Percentiles rank a stretch among this genome's conserved stretches.
These are phyloP conservation scores for Ascochyta fabae DNA, from an alignment of 2,329 filamentous ascomycete species.

Conservation along the genomic window DNA sequence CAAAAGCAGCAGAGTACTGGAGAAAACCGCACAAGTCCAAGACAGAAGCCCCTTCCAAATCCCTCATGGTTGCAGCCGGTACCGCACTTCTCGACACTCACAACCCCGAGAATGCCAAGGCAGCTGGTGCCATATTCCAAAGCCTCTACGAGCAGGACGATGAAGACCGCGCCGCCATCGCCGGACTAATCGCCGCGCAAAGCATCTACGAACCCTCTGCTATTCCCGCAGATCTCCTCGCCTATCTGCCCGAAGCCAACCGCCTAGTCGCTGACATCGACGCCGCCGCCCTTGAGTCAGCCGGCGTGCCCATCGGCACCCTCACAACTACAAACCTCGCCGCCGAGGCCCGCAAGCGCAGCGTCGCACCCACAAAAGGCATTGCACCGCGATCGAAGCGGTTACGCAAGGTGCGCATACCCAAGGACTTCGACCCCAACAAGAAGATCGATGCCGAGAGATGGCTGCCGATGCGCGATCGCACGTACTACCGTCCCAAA, in stretches of 20 bases:
- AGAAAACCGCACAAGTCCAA: slow-evolving; percentile 62
- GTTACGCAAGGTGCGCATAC: slow-evolving; percentile 66
- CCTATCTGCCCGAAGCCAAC: slow-evolving; percentile 66
- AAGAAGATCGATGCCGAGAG: slow-evolving; percentile 88
- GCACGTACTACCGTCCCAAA: slow-evolving; percentile 87
- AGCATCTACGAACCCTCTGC: slow-evolving; percentile 66
- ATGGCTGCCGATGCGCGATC: slow-evolving; percentile 89
- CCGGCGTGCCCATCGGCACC: slow-evolving; percentile 64
- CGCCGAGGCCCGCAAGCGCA: slow-evolving; percentile 47
- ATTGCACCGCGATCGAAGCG: slow-evolving; percentile 63
- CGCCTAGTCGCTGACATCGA: slow-evolving; percentile 68
- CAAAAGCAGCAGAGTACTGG: slow-evolving; percentile 84
- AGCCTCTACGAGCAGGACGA: slow-evolving; percentile 70
- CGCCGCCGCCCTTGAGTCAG: slow-evolving; percentile 66
- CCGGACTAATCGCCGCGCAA: slow-evolving; percentile 85
- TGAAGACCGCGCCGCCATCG: slow-evolving; percentile 73
- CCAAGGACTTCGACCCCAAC: slow-evolving; percentile 75
- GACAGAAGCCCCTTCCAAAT: slow-evolving; percentile 51
- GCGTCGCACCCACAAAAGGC: slow-evolving; percentile 45
- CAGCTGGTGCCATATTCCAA: slow-evolving; percentile 80
- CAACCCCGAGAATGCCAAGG: slow-evolving; percentile 68
- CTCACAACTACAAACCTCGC: slow-evolving; percentile 40
- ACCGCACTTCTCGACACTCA: slow-evolving; percentile 80
- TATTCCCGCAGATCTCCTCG: slow-evolving; percentile 60
- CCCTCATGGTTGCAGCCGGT: slow-evolving; percentile 78